These are phyloP conservation scores for Penicillium sp. DNA, from an alignment of 2,329 filamentous ascomycete species.

Conservation along the genomic window DNA sequence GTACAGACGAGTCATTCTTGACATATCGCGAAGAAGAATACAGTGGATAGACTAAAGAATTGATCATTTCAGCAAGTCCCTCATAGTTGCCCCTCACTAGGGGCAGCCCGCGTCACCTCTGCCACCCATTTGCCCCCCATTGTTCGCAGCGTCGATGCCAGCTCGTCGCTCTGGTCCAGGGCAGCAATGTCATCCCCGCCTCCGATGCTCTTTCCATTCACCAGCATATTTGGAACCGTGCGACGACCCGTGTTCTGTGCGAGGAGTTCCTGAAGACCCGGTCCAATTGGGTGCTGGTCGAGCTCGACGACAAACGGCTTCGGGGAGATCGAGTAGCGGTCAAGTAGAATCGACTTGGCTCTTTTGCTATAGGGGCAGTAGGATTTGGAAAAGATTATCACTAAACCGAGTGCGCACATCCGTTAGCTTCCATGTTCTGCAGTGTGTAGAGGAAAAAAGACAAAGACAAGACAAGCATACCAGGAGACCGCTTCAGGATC, in stretches of 20 bases:
- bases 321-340: conserved; percentile 78
- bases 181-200: conserved; percentile 80
- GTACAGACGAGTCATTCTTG: background rate
- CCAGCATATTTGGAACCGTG: conserved; percentile 88
- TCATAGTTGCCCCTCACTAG: conserved; percentile 9
- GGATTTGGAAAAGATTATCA: conserved; percentile 93
- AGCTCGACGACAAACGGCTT: conserved; percentile 85
- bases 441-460: background rate
- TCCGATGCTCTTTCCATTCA: conserved; percentile 84
- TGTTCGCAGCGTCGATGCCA: conserved; percentile 67
- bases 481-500: conserved; percentile 79
- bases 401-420: conserved; percentile 42
- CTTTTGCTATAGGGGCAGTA: conserved; percentile 83
- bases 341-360: conserved; percentile 79
- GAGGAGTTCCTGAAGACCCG: conserved; percentile 66
- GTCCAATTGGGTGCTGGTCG: conserved; percentile 72
- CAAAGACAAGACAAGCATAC: conserved; percentile 45
- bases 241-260: conserved; percentile 68
- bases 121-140: conserved; percentile 66
- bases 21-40: background rate
- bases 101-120: conserved; percentile 26
- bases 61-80: background rate
- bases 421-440: background rate
- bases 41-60: background rate
- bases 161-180: conserved; percentile 61